These are phyloP conservation scores for Ensete glaucum DNA, from an alignment of 176 grass and related monocot species.

Conservation along the genomic window DNA sequence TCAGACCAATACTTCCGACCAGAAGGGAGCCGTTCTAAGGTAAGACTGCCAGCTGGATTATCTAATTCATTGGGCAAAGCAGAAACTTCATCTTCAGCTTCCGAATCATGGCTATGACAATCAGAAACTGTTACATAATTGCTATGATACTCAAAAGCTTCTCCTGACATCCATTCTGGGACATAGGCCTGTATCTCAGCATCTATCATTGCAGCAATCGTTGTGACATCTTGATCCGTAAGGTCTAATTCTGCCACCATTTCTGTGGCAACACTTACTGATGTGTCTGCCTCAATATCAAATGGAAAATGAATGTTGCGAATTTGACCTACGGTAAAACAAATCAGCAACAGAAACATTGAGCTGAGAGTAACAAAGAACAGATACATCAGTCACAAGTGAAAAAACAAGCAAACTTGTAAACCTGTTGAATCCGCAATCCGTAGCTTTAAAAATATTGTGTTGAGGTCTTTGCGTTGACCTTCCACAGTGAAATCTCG, in stretches of 20 bases:
- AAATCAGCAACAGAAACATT: neutral
- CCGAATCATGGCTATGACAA: conserved; percentile 29
- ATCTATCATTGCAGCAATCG: conserved; percentile 69
- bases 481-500: conserved; percentile 53
- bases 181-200: conserved; percentile 51
- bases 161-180: conserved; percentile 46
- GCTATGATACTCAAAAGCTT: conserved; percentile 34
- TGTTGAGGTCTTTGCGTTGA: conserved; percentile 55
- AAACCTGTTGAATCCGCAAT: conserved; percentile 77
- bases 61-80: conserved; percentile 30
- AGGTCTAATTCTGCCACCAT: conserved; percentile 73
- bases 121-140: conserved; percentile 38
- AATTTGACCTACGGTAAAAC: conserved; percentile 39
- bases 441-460: conserved; percentile 71
- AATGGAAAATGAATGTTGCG: conserved; percentile 81
- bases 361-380: neutral
- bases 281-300: conserved; percentile 65
- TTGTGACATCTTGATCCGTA: conserved; percentile 62
- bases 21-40: conserved; percentile 60
- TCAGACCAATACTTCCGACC: conserved; percentile 54
- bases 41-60: conserved; percentile 19
- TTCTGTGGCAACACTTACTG: conserved; percentile 66
- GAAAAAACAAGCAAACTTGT: neutral
- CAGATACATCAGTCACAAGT: conserved; percentile 4
- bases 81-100: conserved; percentile 41